Evolutionary conservation across 805 yeast species (phyloP), one percentile per base, ranked within the genome.

Genomic region (Ogataea polymorpha): DNA sequence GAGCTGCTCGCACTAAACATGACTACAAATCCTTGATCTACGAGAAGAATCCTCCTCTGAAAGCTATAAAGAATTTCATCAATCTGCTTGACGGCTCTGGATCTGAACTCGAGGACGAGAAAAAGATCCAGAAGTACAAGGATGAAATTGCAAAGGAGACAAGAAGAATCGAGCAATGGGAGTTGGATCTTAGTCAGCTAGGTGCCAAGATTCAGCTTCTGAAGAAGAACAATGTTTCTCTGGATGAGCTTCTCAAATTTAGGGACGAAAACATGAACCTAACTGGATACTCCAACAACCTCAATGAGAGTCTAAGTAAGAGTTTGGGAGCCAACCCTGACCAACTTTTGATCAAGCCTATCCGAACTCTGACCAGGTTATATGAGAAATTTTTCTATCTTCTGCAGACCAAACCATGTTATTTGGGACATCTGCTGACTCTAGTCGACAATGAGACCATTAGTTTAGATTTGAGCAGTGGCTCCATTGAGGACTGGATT

Each of bases 351-450:
- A 50, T 66, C 46, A 69, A 68, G 41, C 61, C 72, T 3, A 60
- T 75, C 9, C 67, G 72, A 44, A 70, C 70, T 17, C 70, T 86
- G 44, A 67, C 80, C 37, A 89, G 82, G 45, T 61, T 78, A 1
- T 86, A 84, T 61, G 96, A 83, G 52, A 83, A 86, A 16, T 56
- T 91, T 37, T 81, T 93, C 51, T 93, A 83, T 55, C 64, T 91
- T 18, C 61, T 93, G 32, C 98, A 93, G 59, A 85, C 95, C 0
- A 87, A 86, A 53, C 86, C 96, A 0, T 59, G 62, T 1, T 91
- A 91, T 54, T 71, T 90, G 56, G 70, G 80, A 2, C 64, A 78
- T 11, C 60, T 87, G 25, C 75, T 79, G 41, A 59, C 66, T 12
- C 36, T 45, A 31, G 42, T 56, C 25, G 67, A 62, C 26, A 48